A percentile compares a stretch with the other conserved stretches of the same genome.
Conservation (phyloP, 2,329 filamentous ascomycete species). For the Claviceps sp. region DNA sequence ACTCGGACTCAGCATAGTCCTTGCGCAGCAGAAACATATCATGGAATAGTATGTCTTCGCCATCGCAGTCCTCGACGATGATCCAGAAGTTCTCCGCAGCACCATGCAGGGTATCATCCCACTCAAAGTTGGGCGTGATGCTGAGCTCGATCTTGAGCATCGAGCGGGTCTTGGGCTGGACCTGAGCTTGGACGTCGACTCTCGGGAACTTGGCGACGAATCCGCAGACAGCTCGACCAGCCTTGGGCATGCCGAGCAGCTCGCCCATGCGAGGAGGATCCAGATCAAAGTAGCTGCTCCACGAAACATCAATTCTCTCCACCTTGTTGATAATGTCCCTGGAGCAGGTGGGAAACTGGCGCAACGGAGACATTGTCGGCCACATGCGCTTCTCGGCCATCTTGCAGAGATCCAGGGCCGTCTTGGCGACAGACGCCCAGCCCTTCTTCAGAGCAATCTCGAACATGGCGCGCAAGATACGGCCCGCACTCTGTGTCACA, state of each 20-base stretch:
- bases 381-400: slow-evolving; percentile 99
- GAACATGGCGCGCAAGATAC: slow-evolving; percentile 89
- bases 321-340: slow-evolving; percentile 82
- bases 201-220: slow-evolving; percentile 88
- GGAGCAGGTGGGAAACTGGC: slow-evolving; percentile 76
- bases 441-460: slow-evolving; percentile 97
- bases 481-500: slow-evolving; percentile 92
- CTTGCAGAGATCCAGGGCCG: slow-evolving; percentile 87
- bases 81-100: slow-evolving; percentile 92
- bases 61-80: slow-evolving; percentile 91
- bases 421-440: slow-evolving; percentile 87
- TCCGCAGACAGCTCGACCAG: slow-evolving; percentile 71
- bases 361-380: slow-evolving; percentile 93
- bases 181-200: slow-evolving; percentile 82
- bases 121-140: slow-evolving; percentile 88
- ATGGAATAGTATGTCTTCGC: slow-evolving; percentile 88
- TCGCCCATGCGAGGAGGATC: slow-evolving; percentile 95
- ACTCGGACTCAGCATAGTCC: slow-evolving; percentile 73
- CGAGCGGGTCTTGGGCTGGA: slow-evolving; percentile 87
- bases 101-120: slow-evolving; percentile 85
- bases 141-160: slow-evolving; percentile 83
- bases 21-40: slow-evolving; percentile 87
- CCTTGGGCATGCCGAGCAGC: slow-evolving; percentile 78
- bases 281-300: slow-evolving; percentile 88
- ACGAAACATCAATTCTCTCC: slow-evolving; percentile 87